phyloP scores from a whole-genome alignment of 169 alveolate species.

The Pseudocohnilembus persalinus region DNA sequence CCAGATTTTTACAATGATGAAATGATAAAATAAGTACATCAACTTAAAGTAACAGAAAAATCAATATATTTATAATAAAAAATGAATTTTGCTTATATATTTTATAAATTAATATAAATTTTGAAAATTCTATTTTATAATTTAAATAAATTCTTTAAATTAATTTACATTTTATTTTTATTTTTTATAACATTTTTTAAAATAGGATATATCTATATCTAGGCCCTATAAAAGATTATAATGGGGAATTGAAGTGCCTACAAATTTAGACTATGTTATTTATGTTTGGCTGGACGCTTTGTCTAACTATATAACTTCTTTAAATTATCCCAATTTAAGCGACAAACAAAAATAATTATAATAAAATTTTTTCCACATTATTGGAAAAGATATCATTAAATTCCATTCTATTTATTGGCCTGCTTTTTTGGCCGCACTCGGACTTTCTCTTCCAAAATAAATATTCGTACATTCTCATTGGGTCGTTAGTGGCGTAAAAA shows the following conservation, averaged over 20 bases:
- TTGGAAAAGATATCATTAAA: conserved; percentile 90
- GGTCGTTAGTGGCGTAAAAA: conserved; percentile 60
- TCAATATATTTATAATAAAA: not conserved
- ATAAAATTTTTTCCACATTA: conserved; percentile 68
- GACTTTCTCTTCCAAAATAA: conserved; percentile 62
- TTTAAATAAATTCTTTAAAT: too few relatives aligned
- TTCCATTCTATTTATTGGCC: conserved; percentile 90
- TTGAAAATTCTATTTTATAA: not conserved
- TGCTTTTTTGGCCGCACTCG: conserved; percentile 72
- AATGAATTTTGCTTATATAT: conserved; percentile 5
- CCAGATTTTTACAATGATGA: conserved; percentile 27
- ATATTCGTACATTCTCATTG: conserved; percentile 89
- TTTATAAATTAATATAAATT: not conserved
- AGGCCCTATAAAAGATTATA: conserved; percentile 44
- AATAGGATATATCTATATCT: conserved; percentile 41
- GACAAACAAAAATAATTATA: conserved; percentile 21
- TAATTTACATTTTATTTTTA: too few relatives aligned
- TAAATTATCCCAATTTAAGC: conserved; percentile 51
- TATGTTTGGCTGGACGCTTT: conserved; percentile 94
- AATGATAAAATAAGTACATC: conserved; percentile 7
- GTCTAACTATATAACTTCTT: conserved; percentile 78
- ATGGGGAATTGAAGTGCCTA: conserved; percentile 65
- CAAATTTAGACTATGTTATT: conserved; percentile 63
- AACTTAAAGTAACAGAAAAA: not conserved
- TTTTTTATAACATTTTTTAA: too few relatives aligned